A percentile compares a stretch with the other conserved stretches of the same genome.
Evolutionary conservation across 352 stramenopile species (phyloP).

Genomic region (Aphanomyces astaci): DNA sequence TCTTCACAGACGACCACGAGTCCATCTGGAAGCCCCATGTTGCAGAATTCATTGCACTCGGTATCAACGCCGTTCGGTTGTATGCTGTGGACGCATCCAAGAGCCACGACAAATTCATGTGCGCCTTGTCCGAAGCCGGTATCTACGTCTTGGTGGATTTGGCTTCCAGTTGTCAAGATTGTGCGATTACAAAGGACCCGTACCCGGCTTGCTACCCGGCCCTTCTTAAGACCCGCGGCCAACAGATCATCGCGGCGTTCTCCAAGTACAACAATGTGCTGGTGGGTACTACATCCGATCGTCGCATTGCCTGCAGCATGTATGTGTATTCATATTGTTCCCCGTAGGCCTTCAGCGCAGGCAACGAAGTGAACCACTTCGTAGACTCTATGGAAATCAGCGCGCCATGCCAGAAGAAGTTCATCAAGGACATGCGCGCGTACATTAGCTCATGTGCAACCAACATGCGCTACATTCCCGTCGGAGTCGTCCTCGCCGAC

Average conservation of each 20-base stretch:
- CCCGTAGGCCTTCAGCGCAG: constrained; percentile 44
- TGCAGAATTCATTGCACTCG: constrained; percentile 48
- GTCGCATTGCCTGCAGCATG: no score
- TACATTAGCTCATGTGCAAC: constrained; percentile 52
- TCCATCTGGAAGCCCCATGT: constrained; percentile 68
- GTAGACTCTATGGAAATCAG: constrained; percentile 45
- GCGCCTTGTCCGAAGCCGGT: constrained; percentile 51
- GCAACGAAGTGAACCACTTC: constrained; percentile 80
- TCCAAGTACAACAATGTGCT: constrained; percentile 78
- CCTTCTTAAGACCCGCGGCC: constrained; percentile 59
- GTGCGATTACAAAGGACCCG: constrained; percentile 49
- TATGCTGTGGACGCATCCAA: constrained; percentile 66
- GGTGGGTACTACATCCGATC: constrained; percentile 17
- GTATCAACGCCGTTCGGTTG: constrained; percentile 69
- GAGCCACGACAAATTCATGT: constrained; percentile 83
- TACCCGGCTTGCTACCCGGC: constrained; percentile 51
- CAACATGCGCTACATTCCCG: constrained; percentile 51
- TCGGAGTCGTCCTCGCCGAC: constrained; percentile 69
- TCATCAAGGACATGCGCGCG: constrained; percentile 76
- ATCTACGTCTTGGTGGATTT: constrained; percentile 76
- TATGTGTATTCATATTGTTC: no score
- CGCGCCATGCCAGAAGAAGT: constrained; percentile 84
- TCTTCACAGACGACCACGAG: constrained; percentile 66
- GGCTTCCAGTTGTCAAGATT: constrained; percentile 48
- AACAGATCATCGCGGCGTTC: constrained; percentile 77